Evolutionary conservation across 345 rosid species (phyloP).

Genomic region (Laguncularia racemosa): DNA sequence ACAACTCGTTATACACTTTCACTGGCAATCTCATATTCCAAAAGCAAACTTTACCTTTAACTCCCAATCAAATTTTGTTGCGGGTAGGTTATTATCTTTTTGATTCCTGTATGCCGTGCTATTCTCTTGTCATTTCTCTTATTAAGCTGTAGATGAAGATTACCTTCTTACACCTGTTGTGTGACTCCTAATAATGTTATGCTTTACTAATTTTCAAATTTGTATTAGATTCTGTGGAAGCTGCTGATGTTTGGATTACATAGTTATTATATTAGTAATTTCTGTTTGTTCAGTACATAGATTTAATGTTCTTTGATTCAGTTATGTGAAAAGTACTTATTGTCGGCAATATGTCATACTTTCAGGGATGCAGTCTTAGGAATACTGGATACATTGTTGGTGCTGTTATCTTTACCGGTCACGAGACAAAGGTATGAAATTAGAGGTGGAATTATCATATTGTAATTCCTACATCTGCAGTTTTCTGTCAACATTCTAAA

Average conservation of each 20-base stretch:
- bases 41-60: slow-evolving; percentile 85
- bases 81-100: slow-evolving; percentile 35
- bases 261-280: not conserved
- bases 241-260: not conserved
- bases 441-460: slow-evolving; percentile 3
- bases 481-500: slow-evolving; percentile 1
- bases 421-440: slow-evolving; percentile 83
- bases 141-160: not conserved
- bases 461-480: not conserved
- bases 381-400: slow-evolving; percentile 90
- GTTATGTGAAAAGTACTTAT: slow-evolving; percentile 7
- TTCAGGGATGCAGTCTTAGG: slow-evolving; percentile 99
- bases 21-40: slow-evolving; percentile 88
- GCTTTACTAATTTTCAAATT: no score
- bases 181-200: no score
- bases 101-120: slow-evolving; percentile 7
- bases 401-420: slow-evolving; percentile 90
- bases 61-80: slow-evolving; percentile 87
- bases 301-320: not conserved
- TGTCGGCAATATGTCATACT: slow-evolving; percentile 8
- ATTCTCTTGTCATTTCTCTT: slow-evolving; percentile 4
- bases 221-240: no score
- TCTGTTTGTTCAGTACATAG: not conserved
- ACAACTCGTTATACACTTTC: slow-evolving; percentile 95
- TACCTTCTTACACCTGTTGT: not conserved